Evolutionary conservation across 1,284 basidiomycete genomes (phyloP), one percentile per base, ranked within the genome.

Genomic region (Vanrija sp.): DNA sequence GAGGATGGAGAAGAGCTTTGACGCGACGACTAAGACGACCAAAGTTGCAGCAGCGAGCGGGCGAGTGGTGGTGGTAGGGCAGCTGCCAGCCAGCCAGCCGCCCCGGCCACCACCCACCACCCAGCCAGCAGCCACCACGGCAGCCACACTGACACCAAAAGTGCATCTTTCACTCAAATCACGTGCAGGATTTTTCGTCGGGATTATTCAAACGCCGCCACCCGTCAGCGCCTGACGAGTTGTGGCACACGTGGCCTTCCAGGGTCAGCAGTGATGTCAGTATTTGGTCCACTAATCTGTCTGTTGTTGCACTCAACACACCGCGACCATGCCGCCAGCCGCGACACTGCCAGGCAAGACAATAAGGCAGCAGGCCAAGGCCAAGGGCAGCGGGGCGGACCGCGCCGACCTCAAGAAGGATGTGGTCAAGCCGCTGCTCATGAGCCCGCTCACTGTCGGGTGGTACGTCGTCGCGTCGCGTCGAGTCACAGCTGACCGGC

Each of bases 371-470:
- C 53, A 52, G 39, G 52, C 60, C 4, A 55, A 55, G n/a, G 53
- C 47, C 8, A 61, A 54, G 49, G 34, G 34, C 34, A 34, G 34
- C 34, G 34, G 34, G 34, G 34, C 12, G 9, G 54, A 48, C 38
- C 34, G 40, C 15, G 47, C 45, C 3, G 29, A 40, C 1, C 45
- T 34, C 5, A 47, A 43, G 38, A 42, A 54, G 29, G 54, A 58
- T n/a, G 51, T 57, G 12, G 54, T 62, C 43, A 58, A 58, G 49
- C 57, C 56, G 14, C 51, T 57, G 10, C 53, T 75, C 29, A 67
- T 71, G 1, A 71, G 61, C 54, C 73, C 73, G 12, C 59, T 72
- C 42, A 65, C 66, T 6, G 63, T 69, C 1, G 52, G 68, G 25
- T 75, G 73, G 73, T 75, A 38, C 52, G 21, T 23, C 52, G 72